Base-by-base conservation (phyloP, 768 basidiomycete genomes). In the Phaffia tasmanica region DNA sequence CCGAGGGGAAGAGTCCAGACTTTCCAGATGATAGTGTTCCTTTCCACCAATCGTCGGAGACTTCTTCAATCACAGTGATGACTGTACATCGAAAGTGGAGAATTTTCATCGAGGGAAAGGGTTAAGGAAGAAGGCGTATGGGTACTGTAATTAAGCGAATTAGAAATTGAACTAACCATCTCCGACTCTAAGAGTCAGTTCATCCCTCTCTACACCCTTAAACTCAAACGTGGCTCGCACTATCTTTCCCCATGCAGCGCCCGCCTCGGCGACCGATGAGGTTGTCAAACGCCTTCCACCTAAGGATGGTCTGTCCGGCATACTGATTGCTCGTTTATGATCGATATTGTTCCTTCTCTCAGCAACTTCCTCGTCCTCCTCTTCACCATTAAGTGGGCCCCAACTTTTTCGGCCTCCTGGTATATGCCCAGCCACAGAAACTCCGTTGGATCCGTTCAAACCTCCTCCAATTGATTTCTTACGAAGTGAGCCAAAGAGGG, bases 11-110 rank as follows among this genome's bases (percentile, higher is more conserved):
- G 51, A 94, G 74, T 18, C 91, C 91, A 61, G 81, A 83, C 69
- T 79, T 80, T 1, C 87, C 88, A 29, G 72, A 67, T 46, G 83
- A 74, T 29, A 35, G 35, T 73, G 87, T 84, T 8, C 90, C 91
- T 79, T 90, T 82, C 87, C 89, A 93, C 91, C 91, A 93, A 68
- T 84, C 89, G 69, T 88, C 87, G 46, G 89, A 79, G 0, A 91
- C 87, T 74, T 93, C 89, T 46, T 84, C 84, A 32, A 88, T 71
- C 32, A 92, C 84, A 18, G 80, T 75, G 65, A 95, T 86, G 70
- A 88, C 83, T 64, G 55, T 2, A 23, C 14, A 2, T n/a, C 30
- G 47, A 42, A 9, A 30, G 11, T 51, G 47, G 50, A 27, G 30
- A 56, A 56, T 16, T 5, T 9, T 30, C 2, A 11, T 3, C 35